Percentiles rank a stretch among this genome's conserved stretches.
phyloP scores from a whole-genome alignment of 2,329 filamentous ascomycete species.

The Colletotrichum abscissum region DNA sequence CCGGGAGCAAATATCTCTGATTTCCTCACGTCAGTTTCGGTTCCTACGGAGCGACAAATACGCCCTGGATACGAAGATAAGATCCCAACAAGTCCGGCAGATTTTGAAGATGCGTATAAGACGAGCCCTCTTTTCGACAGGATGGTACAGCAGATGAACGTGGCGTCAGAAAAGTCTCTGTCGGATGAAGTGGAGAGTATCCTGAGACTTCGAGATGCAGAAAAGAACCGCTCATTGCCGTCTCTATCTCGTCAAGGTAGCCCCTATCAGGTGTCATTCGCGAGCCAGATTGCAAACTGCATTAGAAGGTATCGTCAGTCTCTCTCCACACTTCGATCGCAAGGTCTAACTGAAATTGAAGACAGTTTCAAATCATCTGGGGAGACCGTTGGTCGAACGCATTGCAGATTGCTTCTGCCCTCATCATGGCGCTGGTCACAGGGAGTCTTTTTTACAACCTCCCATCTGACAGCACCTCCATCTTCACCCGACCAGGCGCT shows the following conservation, averaged over 20 bases:
- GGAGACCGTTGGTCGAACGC: constrained; percentile 60
- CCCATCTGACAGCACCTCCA: constrained; percentile 58
- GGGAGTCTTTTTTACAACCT: constrained; percentile 70
- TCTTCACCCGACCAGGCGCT: constrained; percentile 64
- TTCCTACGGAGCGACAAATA: constrained; percentile 77
- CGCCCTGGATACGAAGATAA: constrained; percentile 72
- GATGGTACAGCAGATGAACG: constrained; percentile 52
- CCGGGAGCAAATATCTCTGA: constrained; percentile 74
- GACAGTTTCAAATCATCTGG: constrained; percentile 67
- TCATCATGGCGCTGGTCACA: constrained; percentile 69
- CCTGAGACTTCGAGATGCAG: not conserved
- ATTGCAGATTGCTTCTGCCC: constrained; percentile 56
- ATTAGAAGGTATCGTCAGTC: not conserved
- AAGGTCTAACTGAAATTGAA: constrained; percentile 50
- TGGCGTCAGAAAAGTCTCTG: not conserved
- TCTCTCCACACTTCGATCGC: constrained; percentile 53
- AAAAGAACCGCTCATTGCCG: not conserved
- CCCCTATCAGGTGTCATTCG: not conserved
- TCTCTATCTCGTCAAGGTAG: not conserved
- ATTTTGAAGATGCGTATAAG: constrained; percentile 60
- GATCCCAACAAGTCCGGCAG: constrained; percentile 76
- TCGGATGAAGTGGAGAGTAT: not conserved
- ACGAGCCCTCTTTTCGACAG: constrained; percentile 49
- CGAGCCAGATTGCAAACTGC: not conserved
- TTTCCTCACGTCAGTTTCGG: constrained; percentile 78